These are phyloP conservation scores for Aspergillus costaricaensis DNA, from an alignment of 2,329 filamentous ascomycete genomes.

Conservation along the genomic window DNA sequence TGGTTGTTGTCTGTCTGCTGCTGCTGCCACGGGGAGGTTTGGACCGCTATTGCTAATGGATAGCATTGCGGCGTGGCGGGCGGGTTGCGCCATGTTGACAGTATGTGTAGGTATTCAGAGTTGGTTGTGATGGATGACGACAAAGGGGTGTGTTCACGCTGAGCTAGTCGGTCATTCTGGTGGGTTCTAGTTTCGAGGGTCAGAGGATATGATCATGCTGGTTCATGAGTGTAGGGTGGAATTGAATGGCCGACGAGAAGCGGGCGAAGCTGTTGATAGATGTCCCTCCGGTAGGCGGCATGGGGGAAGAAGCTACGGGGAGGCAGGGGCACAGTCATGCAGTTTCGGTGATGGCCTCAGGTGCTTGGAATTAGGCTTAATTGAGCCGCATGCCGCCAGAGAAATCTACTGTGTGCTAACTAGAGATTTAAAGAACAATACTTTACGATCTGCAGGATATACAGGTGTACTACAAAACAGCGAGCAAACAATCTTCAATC, in stretches of 20 bases:
- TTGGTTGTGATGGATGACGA: not conserved
- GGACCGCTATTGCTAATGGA: conserved; percentile 33
- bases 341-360: conserved; percentile 10
- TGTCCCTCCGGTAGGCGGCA: not conserved
- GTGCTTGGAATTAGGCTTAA: no score
- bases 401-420: no score
- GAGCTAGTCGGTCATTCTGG: not conserved
- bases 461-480: not conserved
- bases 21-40: conserved; percentile 19
- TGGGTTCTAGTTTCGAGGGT: not conserved
- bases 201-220: not conserved
- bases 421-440: no score
- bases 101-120: not conserved
- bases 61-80: conserved; percentile 36
- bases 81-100: conserved; percentile 32
- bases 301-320: conserved; percentile 14
- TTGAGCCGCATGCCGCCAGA: no score
- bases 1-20: conserved; percentile 28
- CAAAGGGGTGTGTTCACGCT: not conserved
- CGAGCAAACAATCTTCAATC: not conserved
- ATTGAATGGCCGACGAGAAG: not conserved
- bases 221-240: not conserved
- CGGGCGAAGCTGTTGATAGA: not conserved
- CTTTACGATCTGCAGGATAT: no score
- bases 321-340: conserved; percentile 12